Base-by-base conservation (phyloP, 2,329 filamentous ascomycete species). In the Xylaria sp. region DNA sequence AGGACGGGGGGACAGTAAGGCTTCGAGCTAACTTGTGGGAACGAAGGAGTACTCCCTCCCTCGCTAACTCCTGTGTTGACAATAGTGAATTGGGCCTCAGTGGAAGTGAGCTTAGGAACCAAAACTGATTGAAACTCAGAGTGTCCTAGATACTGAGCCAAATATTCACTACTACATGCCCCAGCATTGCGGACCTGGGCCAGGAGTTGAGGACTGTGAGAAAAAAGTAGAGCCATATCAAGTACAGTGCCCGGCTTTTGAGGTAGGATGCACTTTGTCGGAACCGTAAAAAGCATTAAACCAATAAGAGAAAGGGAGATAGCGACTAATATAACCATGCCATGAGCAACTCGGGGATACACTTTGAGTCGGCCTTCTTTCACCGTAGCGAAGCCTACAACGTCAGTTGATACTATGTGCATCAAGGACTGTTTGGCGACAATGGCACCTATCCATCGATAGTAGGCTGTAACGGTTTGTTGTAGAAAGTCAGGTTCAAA, bases 21-120 rank as follows among this genome's bases (percentile, higher is more conserved):
- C 13, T 53, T 58, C 15, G 55, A 52, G 17, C n/a, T 31, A 6
- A 23, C 23, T 15, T 58, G 55, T 25, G 55, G 47, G 25, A 31
- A 17, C 15, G 1, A 25, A 7, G n/a, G 3, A n/a, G 4, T 3
- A 6, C 7, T 51, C 17, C n/a, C 10, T 6, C 15, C 11, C 5
- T 33, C 1, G 2, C 3, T 4, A 19, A 1, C 9, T 3, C 17
- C n/a, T 15, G n/a, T 9, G 23, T 33, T 13, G 2, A 49, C 9
- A 9, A 57, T 8, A 8, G 4, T 15, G 13, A 43, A 57, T 11
- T 19, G 44, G 6, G 19, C 1, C 13, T 43, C 35, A 2, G 11
- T 9, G 15, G 37, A 43, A 13, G 4, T 6, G 10, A 13, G 5
- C n/a, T 3, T 57, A 35, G 15, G n/a, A n/a, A n/a, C n/a, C n/a